Base-by-base conservation (phyloP, 2,329 filamentous ascomycete species). In the Fusarium napiforme region DNA sequence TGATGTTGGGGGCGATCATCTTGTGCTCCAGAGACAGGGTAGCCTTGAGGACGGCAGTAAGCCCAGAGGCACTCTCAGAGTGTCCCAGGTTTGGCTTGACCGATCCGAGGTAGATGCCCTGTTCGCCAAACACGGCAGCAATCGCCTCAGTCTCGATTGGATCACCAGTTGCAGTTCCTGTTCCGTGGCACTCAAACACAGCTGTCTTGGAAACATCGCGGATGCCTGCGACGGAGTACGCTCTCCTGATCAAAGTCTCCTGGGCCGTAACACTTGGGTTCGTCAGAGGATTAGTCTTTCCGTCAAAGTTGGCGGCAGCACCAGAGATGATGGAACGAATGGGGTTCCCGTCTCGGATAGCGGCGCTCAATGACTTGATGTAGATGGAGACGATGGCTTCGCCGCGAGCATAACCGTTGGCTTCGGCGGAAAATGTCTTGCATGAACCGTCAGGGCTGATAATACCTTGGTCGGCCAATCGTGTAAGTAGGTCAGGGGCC, bases 11-110 rank as follows among this genome's bases (percentile, higher is more conserved):
- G 1, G 80, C 77, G 19, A 83, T 81, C 0, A 53, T 74, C 4
- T 62, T 67, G 21, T 80, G 69, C 67, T 83, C 78, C 4, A 84
- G 63, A 5, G 78, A 69, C 14, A 83, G 42, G 5, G 81, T 23
- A 2, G 28, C 47, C 30, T 61, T 61, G 40, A 42, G 40, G 14
- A 42, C 14, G 40, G 40, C 40, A 9, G 40, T 52, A 15, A 52
- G n/a, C 10, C 47, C 47, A n/a, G 47, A 52, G 9, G 47, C 47
- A 52, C 32, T 23, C n/a, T 23, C 47, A 10, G 47, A 52, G n/a
- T 52, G 32, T 8, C 47, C 47, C 16, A 52, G 15, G 30, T 52
- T 52, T 12, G 47, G 32, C 32, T 52, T 52, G 21, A 52, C n/a
- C 11, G 47, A 52, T 14, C 30, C n/a, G 30, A 52, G 21, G 47